Evolutionary conservation across 116 monocot genomes (phyloP), one percentile per base, ranked within the genome.

Genomic region (Dioscorea cayenensis): DNA sequence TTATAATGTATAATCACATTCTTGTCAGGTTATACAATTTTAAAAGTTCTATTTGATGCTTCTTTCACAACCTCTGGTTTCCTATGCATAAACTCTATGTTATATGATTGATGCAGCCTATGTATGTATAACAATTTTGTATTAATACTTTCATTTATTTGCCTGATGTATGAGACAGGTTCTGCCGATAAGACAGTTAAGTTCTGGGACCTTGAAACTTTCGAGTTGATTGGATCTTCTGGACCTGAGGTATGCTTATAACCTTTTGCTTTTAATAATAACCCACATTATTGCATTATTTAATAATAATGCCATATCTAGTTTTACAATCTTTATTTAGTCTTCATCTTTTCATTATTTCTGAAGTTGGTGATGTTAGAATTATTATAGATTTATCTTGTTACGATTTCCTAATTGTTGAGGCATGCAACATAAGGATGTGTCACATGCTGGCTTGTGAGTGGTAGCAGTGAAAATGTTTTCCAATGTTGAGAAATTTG

Each of bases 201-300:
- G 77, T 99, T 90, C 72, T 99, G 97, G 97, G 97, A 99, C 66
- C 84, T 99, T 49, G 97, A 99, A 80, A 91, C 97, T 51, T 99
- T 99, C 83, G 97, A 99, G 74, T 77, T 90, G 65, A 94, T 99
- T 77, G 97, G 97, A 65, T 93, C 97, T 75, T 73, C 90, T 78
- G 90, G 94, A 43, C 88, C 97, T 63, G 94, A 99, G 97, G 96
- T 96, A 87, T 75, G 2, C 60, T 16, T 14, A 58, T 12, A 63
- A 35, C 11, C 25, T 25, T 35, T 35, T 32, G 10, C 14, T 14
- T 32, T 71, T 69, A 52, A 16, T 1, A 13, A 16, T 52, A 0
- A 52, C 16, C 17, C 10, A 52, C 16, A 16, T 18, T 55, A 18
- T 55, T 16, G 55, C 2, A 55, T 18, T 55, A 55, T 55, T 32